A percentile compares a stretch with the other conserved stretches of the same genome.
Evolutionary conservation across 306 rosid genomes (phyloP).

Genomic region (Sicyos edulis): DNA sequence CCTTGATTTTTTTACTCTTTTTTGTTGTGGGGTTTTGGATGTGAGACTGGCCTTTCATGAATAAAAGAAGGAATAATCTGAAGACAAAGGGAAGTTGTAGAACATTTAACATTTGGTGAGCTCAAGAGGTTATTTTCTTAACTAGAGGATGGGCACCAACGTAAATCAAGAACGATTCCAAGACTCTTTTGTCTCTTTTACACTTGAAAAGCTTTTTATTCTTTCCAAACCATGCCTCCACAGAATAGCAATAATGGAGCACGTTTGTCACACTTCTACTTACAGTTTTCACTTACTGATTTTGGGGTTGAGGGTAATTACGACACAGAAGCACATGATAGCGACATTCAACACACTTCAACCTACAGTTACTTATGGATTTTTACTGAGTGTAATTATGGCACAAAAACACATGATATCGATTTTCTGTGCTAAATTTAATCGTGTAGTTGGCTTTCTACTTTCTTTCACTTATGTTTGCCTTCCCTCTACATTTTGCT

Average conservation of each 20-base stretch:
- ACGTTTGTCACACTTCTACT: constrained; percentile 8
- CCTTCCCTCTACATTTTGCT: constrained; percentile 5
- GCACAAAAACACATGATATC: neutral
- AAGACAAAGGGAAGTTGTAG: neutral
- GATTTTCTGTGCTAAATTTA: neutral
- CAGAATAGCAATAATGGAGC: neutral
- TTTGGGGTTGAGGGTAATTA: neutral
- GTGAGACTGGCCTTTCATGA: neutral
- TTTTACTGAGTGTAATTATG: neutral
- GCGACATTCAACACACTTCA: neutral
- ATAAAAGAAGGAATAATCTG: neutral
- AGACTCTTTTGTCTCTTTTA: neutral
- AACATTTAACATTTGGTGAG: neutral
- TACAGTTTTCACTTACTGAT: neutral
- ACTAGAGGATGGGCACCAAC: neutral
- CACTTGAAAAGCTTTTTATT: neutral
- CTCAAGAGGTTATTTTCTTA: neutral
- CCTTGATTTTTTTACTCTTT: neutral
- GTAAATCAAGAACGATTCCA: neutral
- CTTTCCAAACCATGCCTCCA: neutral
- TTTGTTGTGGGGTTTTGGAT: neutral
- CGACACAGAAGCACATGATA: neutral
- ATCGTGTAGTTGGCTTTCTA: neutral
- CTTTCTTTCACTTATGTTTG: neutral
- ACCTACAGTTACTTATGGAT: neutral